A percentile compares a stretch with the other conserved stretches of the same genome.
These are phyloP conservation scores for Thecaphora thlaspeos DNA, from an alignment of 1,284 basidiomycete species.

Conservation along the genomic window DNA sequence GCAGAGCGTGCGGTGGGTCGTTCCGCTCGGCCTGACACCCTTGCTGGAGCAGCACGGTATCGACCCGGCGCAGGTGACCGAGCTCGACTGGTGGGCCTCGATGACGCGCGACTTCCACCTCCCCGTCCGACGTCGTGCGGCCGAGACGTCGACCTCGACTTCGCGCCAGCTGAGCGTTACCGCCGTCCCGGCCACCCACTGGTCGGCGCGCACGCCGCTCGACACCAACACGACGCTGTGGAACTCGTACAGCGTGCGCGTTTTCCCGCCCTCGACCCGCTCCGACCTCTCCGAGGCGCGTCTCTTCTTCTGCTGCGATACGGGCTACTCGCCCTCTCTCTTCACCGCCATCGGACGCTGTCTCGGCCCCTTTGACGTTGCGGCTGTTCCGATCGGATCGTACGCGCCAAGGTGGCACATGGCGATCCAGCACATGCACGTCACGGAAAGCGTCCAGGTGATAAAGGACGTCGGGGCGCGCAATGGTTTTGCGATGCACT, in stretches of 20 bases:
- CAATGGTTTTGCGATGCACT: constrained; percentile 59
- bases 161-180: constrained; percentile 18
- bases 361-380: constrained; percentile 60
- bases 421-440: constrained; percentile 47
- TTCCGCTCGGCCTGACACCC: constrained; percentile 44
- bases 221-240: constrained; percentile 49
- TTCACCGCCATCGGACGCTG: constrained; percentile 60
- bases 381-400: constrained; percentile 61
- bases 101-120: constrained; percentile 8
- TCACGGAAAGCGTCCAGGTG: constrained; percentile 35
- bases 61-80: constrained; percentile 25
- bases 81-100: constrained; percentile 57
- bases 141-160: too few species aligned
- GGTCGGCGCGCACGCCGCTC: constrained; percentile 55
- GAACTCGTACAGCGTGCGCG: constrained; percentile 42
- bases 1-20: constrained; percentile 41
- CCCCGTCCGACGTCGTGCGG: constrained; percentile 6
- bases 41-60: constrained; percentile 45
- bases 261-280: constrained; percentile 4
- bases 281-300: neutral
- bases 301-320: constrained; percentile 59
- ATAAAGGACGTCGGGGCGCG: constrained; percentile 43
- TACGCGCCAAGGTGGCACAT: constrained; percentile 51
- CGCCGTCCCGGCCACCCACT: constrained; percentile 58
- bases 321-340: constrained; percentile 59